Conservation (phyloP, 257 asterid genomes). For the Ilex asprella region DNA sequence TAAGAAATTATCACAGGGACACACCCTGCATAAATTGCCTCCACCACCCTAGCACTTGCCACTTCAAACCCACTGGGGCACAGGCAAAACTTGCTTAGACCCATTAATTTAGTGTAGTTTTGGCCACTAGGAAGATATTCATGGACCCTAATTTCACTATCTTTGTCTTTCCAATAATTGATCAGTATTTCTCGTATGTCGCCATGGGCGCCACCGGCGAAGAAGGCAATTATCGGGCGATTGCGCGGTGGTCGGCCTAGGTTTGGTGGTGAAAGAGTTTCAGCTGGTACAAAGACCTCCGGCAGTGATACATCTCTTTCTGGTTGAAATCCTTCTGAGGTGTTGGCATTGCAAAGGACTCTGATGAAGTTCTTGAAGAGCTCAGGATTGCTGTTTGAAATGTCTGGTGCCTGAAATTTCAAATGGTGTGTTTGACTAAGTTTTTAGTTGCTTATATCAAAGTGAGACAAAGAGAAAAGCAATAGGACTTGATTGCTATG, state of each 20-base stretch:
- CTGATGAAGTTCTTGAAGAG: conserved; percentile 65
- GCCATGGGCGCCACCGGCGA: conserved; percentile 72
- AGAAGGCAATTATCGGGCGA: conserved; percentile 66
- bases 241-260: conserved; percentile 66
- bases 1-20: conserved; percentile 40
- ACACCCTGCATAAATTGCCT: conserved; percentile 44
- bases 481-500: not conserved
- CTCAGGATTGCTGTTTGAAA: conserved; percentile 50
- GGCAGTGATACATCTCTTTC: conserved; percentile 61
- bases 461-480: not conserved
- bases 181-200: conserved; percentile 54
- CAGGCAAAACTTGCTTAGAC: conserved; percentile 28
- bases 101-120: conserved; percentile 28
- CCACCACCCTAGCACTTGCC: conserved; percentile 44
- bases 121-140: conserved; percentile 21
- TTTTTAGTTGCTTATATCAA: too few relatives aligned
- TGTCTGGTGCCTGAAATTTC: conserved; percentile 52
- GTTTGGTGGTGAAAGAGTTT: conserved; percentile 47
- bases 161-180: conserved; percentile 58
- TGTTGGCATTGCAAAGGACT: conserved; percentile 80
- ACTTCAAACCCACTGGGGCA: conserved; percentile 50
- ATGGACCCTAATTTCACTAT: conserved; percentile 25
- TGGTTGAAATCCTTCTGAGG: conserved; percentile 79
- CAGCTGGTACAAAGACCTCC: conserved; percentile 69
- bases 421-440: too few relatives aligned